Percentiles rank a stretch among this genome's conserved stretches.
These are phyloP conservation scores for Poa pratensis DNA, from an alignment of 176 grass and related monocot genomes.

Conservation along the genomic window DNA sequence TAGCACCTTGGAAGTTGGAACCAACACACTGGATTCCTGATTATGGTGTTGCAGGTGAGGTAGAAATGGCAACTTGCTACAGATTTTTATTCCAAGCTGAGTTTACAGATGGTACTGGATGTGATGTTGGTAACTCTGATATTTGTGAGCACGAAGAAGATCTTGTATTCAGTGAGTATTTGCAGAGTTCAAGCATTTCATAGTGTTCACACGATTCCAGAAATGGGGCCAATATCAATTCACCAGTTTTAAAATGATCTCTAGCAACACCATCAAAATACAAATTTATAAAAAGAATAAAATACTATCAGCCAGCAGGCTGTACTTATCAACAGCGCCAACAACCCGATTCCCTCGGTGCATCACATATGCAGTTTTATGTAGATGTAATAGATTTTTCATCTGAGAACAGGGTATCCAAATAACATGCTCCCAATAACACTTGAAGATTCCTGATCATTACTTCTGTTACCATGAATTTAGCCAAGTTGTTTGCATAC, in stretches of 20 bases:
- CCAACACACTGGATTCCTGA: too few species aligned
- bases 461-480: neutral
- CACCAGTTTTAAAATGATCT: neutral
- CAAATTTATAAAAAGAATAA: neutral
- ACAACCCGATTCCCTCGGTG: neutral
- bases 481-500: neutral
- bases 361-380: neutral
- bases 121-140: too few species aligned
- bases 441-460: neutral
- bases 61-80: too few species aligned
- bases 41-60: too few species aligned
- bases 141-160: too few species aligned
- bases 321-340: neutral
- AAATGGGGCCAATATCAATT: neutral
- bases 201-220: neutral
- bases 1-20: too few species aligned
- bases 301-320: neutral
- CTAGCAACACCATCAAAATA: neutral
- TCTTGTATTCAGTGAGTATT: too few species aligned
- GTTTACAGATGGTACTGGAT: too few species aligned
- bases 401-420: neutral
- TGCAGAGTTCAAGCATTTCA: too few species aligned
- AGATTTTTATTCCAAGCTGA: too few species aligned
- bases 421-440: neutral
- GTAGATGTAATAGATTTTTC: neutral